These are phyloP conservation scores for Ajuga chamaepitys DNA, from an alignment of 257 asterid species.

Conservation along the genomic window DNA sequence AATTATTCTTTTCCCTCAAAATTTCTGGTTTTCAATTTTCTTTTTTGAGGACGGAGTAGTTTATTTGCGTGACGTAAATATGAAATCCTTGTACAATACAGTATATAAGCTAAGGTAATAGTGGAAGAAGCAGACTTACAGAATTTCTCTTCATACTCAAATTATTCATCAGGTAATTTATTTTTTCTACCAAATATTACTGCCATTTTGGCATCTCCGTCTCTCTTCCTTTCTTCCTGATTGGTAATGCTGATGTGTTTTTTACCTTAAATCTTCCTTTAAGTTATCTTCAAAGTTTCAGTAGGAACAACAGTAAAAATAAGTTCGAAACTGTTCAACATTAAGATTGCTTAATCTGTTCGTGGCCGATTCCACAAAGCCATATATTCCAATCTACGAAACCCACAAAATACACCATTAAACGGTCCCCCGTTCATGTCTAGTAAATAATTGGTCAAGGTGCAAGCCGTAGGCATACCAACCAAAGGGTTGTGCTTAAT, in stretches of 20 bases:
- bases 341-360: too few relatives aligned
- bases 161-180: conserved; percentile 26
- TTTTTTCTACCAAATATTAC: not conserved
- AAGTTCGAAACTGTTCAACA: too few relatives aligned
- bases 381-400: too few relatives aligned
- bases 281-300: too few relatives aligned
- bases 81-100: conserved; percentile 3
- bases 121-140: conserved; percentile 5
- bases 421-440: too few relatives aligned
- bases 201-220: not conserved
- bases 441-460: too few relatives aligned
- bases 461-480: too few relatives aligned
- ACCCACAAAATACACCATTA: too few relatives aligned
- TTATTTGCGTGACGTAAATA: conserved; percentile 33
- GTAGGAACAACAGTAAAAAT: too few relatives aligned
- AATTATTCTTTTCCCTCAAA: not conserved
- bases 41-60: conserved; percentile 1
- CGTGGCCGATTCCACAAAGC: too few relatives aligned
- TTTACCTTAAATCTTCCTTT: not conserved
- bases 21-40: not conserved
- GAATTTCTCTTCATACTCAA: conserved; percentile 4
- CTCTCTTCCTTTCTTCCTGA: not conserved
- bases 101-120: not conserved
- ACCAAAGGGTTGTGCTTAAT: too few relatives aligned
- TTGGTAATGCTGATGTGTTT: not conserved